Evolutionary conservation across 768 basidiomycete species (phyloP), one percentile per base, ranked within the genome.

Genomic region (Trametes gibbosa): DNA sequence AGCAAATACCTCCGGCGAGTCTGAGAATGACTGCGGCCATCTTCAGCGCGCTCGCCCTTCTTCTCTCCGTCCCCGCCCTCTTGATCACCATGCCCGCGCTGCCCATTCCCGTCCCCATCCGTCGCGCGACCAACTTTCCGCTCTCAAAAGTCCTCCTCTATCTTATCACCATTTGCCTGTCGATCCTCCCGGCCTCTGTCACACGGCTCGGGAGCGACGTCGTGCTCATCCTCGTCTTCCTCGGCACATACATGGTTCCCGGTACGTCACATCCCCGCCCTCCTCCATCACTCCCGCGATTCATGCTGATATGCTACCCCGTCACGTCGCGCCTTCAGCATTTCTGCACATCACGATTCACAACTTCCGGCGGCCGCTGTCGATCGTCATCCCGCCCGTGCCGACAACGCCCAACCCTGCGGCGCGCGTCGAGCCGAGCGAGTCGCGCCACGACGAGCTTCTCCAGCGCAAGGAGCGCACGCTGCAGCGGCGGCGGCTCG

Each of bases 391-490:
- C 37, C 88, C 85, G n/a, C 74, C 77, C 16, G 77, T 70, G n/a
- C 74, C 77, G 14, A 77, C 70, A 14, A 65, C 72, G 5, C 68
- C 71, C 25, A 39, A 65, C 61, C 19, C 73, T 34, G 57, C 58
- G 39, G 50, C 65, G 17, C 61, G 65, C 14, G 61, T 63, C 19
- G 65, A 63, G 68, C 62, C 68, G 23, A 69, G 65, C 58, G 66
- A 69, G 25, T 68, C 77, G 40, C 72, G 76, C 14, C 72, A 77
- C 19, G 89, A 91, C 67, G 86, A 89, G 56, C 82, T 98, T 21
- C 75, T 98, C 32, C 84, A 90, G 65, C 80, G 90, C 61, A 98
- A 98, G 75, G 95, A 98, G 72, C 78, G 84, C 46, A 85, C 85
- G 41, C 74, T 98, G 59, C 95, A 97, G 73, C 82, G 82, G 54